Base-by-base conservation (phyloP, 768 basidiomycete genomes). In the Xerocomus brunneocitrinus region DNA sequence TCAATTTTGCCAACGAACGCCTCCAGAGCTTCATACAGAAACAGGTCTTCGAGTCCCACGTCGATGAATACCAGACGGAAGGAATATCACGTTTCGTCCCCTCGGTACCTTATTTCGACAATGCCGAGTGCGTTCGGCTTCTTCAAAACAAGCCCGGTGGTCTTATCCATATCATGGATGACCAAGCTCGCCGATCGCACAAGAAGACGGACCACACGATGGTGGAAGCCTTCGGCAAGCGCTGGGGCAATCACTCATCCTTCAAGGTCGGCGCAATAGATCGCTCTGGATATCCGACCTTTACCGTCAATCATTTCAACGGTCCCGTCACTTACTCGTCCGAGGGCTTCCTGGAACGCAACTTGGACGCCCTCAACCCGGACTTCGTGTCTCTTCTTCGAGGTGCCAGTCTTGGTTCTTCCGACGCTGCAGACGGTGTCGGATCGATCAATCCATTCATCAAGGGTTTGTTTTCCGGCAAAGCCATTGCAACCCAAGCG, bases 1-100 rank as follows among this genome's bases (percentile, higher is more conserved):
- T 98, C 76, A 99, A 98, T 72, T 95, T 92, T 61, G 93, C 95
- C 54, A 94, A 94, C 62, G 97, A 99, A 67, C 84, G 91, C 1
- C 69, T 98, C 16, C 92, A 95, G 48, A 76, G 83, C 59, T 97
- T 89, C 76, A 77, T 87, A 9, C 85, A 93, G 67, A 84, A 83
- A 50, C 77, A 79, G 9, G 73, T 95, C 2, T 95, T 94, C 67
- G 91, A 94, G 68, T 76, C 76, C 8, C 85, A 92, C 57, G 81
- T 87, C 16, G 82, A 81, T 52, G 93, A 98, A 69, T 95, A 95
- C 71, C 79, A 77, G 55, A 77, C 80, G 28, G 94, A 98, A 66
- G 91, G 87, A 24, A 84, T 98, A 58, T 73, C 83, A 1, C 78
- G 76, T 2, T 77, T 82, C 50, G 79, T 89, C 3, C 89, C 89